These are phyloP conservation scores for Diaporthe eres DNA, from an alignment of 2,329 filamentous ascomycete genomes.

Conservation along the genomic window DNA sequence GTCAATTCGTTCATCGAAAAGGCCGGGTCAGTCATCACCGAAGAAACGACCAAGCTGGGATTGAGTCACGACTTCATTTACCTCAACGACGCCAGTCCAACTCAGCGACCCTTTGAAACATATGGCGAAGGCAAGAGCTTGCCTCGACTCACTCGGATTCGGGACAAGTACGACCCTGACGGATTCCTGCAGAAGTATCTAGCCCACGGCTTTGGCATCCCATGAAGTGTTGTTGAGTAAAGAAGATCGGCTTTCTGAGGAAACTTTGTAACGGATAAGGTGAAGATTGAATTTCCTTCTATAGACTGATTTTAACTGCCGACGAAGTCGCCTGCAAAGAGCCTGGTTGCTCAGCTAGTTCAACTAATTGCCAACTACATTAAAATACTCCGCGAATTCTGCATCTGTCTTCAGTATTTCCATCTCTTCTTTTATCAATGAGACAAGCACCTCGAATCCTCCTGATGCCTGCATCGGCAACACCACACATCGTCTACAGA, in stretches of 20 bases:
- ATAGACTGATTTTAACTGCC: too few species aligned
- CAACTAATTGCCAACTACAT: not conserved
- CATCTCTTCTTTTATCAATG: not conserved
- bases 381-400: not conserved
- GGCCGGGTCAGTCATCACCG: not conserved
- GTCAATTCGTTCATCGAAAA: not conserved
- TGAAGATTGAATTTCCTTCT: too few species aligned
- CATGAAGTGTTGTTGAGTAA: not conserved
- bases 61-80: conserved; percentile 7
- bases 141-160: not conserved
- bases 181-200: conserved; percentile 6
- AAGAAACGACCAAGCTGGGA: not conserved
- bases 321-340: not conserved
- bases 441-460: not conserved
- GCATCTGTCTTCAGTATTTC: not conserved
- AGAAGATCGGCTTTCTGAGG: too few species aligned
- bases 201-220: conserved; percentile 14
- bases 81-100: conserved; percentile 4
- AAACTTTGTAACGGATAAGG: too few species aligned
- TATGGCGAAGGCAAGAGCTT: conserved; percentile 19
- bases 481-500: not conserved
- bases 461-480: not conserved
- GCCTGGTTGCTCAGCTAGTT: not conserved
- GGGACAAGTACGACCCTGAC: conserved; percentile 14
- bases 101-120: conserved; percentile 3